Evolutionary conservation across 164 flowering plant species (phyloP).

Genomic region (Berberis thunbergii): DNA sequence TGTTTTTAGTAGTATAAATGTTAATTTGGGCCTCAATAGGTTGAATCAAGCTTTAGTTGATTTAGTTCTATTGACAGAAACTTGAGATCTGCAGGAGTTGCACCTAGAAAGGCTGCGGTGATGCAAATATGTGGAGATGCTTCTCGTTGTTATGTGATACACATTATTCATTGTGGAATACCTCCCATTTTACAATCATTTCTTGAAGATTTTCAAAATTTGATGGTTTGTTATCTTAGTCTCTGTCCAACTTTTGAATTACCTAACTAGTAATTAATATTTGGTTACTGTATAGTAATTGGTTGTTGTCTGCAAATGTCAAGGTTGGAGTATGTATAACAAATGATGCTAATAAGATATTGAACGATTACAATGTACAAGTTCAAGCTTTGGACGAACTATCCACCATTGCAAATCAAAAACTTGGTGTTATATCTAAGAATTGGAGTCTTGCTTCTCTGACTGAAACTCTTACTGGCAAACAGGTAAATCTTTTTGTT

Average conservation of each 20-base stretch:
- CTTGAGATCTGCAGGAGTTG: slow-evolving; percentile 36
- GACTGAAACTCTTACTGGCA: slow-evolving; percentile 44
- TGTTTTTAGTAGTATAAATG: too few species aligned
- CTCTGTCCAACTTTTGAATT: not conserved
- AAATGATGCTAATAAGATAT: slow-evolving; percentile 59
- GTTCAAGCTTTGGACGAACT: slow-evolving; percentile 45
- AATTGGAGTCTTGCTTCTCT: slow-evolving; percentile 63
- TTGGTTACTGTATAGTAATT: slow-evolving; percentile 2
- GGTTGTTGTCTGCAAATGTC: slow-evolving; percentile 6
- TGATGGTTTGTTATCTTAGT: slow-evolving; percentile 37
- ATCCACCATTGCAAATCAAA: slow-evolving; percentile 54
- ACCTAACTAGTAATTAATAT: not conserved
- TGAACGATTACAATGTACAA: slow-evolving; percentile 54
- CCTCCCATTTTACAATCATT: slow-evolving; percentile 47
- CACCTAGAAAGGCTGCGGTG: slow-evolving; percentile 68
- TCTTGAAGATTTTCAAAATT: slow-evolving; percentile 52
- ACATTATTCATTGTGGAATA: slow-evolving; percentile 77
- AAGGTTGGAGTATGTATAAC: slow-evolving; percentile 77
- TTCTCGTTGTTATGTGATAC: slow-evolving; percentile 65
- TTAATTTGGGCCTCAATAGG: too few species aligned
- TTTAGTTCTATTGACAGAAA: not conserved
- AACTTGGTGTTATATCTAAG: slow-evolving; percentile 40
- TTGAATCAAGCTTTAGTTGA: too few species aligned
- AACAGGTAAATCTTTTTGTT: slow-evolving; percentile 34
- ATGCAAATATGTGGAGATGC: slow-evolving; percentile 67